Evolutionary conservation across 1,284 basidiomycete species (phyloP).

Genomic region (Veloboletus limbatus): DNA sequence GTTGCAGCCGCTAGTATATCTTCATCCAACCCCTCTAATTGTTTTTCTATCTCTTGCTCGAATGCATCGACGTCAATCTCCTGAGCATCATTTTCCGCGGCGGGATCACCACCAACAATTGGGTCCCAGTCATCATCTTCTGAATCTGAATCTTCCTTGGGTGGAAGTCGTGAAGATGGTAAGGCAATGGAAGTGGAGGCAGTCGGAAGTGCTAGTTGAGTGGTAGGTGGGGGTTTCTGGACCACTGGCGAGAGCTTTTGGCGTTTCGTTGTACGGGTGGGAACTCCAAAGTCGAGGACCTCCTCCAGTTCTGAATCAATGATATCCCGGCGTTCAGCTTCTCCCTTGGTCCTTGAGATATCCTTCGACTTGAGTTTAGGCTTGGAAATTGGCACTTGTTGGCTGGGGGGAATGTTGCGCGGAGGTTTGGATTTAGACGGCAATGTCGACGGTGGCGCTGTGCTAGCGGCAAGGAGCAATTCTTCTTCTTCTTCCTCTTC

Average conservation of each 20-base stretch:
- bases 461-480: conserved; percentile 33
- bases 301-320: conserved; percentile 42
- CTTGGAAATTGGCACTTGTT: conserved; percentile 22
- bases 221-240: conserved; percentile 33
- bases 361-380: conserved; percentile 31
- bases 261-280: conserved; percentile 40
- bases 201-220: conserved; percentile 44
- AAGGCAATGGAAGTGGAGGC: conserved; percentile 34
- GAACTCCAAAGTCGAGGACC: conserved; percentile 37
- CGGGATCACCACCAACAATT: conserved; percentile 37
- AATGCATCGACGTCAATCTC: conserved; percentile 52
- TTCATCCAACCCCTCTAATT: conserved; percentile 39
- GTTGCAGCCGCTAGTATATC: conserved; percentile 42
- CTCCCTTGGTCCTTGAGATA: conserved; percentile 21
- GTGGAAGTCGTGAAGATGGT: conserved; percentile 30
- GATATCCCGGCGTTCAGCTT: conserved; percentile 12
- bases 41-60: conserved; percentile 45
- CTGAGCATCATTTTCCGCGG: conserved; percentile 37
- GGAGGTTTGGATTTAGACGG: conserved; percentile 31
- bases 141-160: conserved; percentile 41
- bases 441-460: conserved; percentile 19
- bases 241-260: conserved; percentile 36
- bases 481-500: conserved; percentile 52
- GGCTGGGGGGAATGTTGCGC: conserved; percentile 21
- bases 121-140: conserved; percentile 58